A percentile compares a stretch with the other conserved stretches of the same genome.
phyloP scores from a whole-genome alignment of 2,329 filamentous ascomycete species.

The Rutstroemia sp. region DNA sequence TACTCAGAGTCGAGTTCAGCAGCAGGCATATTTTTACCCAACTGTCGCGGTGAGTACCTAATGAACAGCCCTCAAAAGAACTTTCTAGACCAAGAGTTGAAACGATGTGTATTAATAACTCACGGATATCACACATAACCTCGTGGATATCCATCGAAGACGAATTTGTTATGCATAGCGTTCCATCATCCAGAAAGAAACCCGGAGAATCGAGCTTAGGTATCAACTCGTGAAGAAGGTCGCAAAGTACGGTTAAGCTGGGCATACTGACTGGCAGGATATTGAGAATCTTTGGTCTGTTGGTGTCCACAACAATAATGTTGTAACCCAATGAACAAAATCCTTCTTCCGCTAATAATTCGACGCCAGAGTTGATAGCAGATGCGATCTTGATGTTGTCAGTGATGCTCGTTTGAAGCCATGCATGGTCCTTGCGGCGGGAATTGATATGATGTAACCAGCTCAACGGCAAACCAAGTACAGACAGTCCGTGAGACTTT shows the following conservation, averaged over 20 bases:
- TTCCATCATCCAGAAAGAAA: too few species aligned
- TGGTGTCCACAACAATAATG: background rate
- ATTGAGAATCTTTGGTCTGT: background rate
- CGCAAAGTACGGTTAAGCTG: background rate
- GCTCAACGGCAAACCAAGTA: background rate
- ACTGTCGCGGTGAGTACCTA: background rate
- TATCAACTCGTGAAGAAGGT: background rate
- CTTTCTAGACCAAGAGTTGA: background rate
- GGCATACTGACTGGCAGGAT: background rate
- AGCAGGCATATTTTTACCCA: background rate
- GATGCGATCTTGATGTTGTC: background rate
- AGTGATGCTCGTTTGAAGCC: background rate
- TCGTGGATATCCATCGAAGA: background rate
- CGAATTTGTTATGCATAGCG: too few species aligned
- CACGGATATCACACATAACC: background rate
- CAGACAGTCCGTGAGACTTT: background rate
- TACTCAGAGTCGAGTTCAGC: background rate
- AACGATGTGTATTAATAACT: background rate
- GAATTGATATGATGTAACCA: too few species aligned
- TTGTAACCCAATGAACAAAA: background rate
- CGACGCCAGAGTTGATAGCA: background rate
- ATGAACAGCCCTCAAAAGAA: background rate
- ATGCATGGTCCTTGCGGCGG: too few species aligned
- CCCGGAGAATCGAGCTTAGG: too few species aligned
- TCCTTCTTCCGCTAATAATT: background rate